Conservation (phyloP, 495 filamentous ascomycete genomes). For the Recurvomyces mirabilis region DNA sequence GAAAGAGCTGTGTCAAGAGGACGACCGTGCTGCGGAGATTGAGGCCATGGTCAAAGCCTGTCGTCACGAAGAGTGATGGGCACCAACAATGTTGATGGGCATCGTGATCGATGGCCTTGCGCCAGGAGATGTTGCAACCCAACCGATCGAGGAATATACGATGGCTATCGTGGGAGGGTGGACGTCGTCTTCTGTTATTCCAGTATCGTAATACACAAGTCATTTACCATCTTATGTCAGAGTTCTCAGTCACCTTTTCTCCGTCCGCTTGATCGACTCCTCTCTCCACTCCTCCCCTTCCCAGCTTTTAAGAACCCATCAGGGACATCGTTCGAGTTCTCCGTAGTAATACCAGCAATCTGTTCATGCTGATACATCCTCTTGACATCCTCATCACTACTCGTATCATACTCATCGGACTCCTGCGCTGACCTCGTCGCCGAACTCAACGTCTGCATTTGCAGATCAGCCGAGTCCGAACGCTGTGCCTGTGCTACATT, state of each 20-base stretch:
- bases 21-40: too few relatives aligned
- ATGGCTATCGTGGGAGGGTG: too few relatives aligned
- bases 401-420: constrained; percentile 23
- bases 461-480: constrained; percentile 8
- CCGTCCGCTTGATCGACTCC: constrained; percentile 10
- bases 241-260: constrained; percentile 17
- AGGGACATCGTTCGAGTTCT: constrained; percentile 32
- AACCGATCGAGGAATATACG: too few relatives aligned
- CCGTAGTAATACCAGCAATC: constrained; percentile 13
- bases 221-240: not conserved
- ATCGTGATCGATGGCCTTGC: too few relatives aligned
- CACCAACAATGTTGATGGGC: too few relatives aligned
- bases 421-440: constrained; percentile 16
- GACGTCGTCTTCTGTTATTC: too few relatives aligned
- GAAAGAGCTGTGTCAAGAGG: too few relatives aligned
- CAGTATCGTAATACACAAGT: too few relatives aligned
- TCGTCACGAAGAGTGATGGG: too few relatives aligned
- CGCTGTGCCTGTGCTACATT: constrained; percentile 4
- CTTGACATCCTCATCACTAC: constrained; percentile 23
- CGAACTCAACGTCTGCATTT: constrained; percentile 23
- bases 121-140: too few relatives aligned
- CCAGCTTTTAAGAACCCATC: constrained; percentile 26
- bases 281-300: constrained; percentile 7
- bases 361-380: constrained; percentile 10
- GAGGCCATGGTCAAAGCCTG: too few relatives aligned